A percentile compares a stretch with the other conserved stretches of the same genome.
Conservation (phyloP, 169 alveolate species). For the Cryptosporidium bovis region DNA sequence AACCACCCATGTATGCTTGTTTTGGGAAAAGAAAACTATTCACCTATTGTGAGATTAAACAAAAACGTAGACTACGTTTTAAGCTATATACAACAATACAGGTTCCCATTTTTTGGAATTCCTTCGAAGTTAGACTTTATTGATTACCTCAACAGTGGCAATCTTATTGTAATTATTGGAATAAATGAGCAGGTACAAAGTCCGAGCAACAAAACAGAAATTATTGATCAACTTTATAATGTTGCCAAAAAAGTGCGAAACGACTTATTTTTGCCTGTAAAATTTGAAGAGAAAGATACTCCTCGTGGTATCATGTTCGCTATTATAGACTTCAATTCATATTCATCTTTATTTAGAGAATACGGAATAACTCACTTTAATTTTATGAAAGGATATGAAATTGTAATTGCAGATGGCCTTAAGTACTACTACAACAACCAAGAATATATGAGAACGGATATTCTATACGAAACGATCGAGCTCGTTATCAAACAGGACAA, state of each 20-base stretch:
- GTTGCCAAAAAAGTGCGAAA: slow-evolving; percentile 42
- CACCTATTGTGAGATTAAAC: slow-evolving; percentile 15
- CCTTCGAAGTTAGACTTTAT: slow-evolving; percentile 54
- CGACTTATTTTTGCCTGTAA: slow-evolving; percentile 35
- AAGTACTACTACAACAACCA: slow-evolving; percentile 43
- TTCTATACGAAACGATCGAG: slow-evolving; percentile 17
- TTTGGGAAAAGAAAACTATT: slow-evolving; percentile 32
- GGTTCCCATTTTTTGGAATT: slow-evolving; percentile 23
- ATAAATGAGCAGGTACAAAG: not conserved
- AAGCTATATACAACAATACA: slow-evolving; percentile 40
- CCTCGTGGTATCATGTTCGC: slow-evolving; percentile 57
- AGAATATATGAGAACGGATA: slow-evolving; percentile 19
- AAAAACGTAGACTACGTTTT: slow-evolving; percentile 13
- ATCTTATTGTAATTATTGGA: slow-evolving; percentile 50
- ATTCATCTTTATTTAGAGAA: slow-evolving; percentile 68
- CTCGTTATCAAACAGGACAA: slow-evolving; percentile 24
- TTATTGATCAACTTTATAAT: not conserved
- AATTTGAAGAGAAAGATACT: slow-evolving; percentile 2
- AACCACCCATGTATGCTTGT: slow-evolving; percentile 32
- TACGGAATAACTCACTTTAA: slow-evolving; percentile 48
- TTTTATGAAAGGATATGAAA: slow-evolving; percentile 52
- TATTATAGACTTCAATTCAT: slow-evolving; percentile 44
- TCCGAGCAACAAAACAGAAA: slow-evolving; percentile 6
- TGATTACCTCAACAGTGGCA: slow-evolving; percentile 61
- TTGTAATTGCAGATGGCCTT: slow-evolving; percentile 55